A percentile compares a stretch with the other conserved stretches of the same genome.
Evolutionary conservation across 2,329 filamentous ascomycete genomes (phyloP).

Genomic region (Talaromyces sp.): DNA sequence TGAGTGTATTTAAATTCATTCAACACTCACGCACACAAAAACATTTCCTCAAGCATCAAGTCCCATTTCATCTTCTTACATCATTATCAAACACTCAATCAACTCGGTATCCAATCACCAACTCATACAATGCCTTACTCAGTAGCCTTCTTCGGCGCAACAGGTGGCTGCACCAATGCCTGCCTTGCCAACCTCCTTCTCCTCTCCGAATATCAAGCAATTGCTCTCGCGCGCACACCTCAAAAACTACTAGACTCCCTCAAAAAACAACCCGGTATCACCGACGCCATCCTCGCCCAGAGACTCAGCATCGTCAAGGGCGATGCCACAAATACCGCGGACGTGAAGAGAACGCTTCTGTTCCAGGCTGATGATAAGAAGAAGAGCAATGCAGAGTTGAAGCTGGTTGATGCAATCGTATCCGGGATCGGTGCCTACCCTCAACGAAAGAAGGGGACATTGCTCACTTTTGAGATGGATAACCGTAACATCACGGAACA

Average conservation of each 20-base stretch:
- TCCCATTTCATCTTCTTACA: background rate
- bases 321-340: constrained; percentile 41
- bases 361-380: constrained; percentile 20
- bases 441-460: constrained; percentile 21
- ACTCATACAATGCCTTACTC: constrained; percentile 26
- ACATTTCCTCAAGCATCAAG: background rate
- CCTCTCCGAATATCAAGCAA: constrained; percentile 42
- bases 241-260: constrained; percentile 48
- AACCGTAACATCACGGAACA: constrained; percentile 35
- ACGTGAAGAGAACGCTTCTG: constrained; percentile 40
- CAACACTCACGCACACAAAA: background rate
- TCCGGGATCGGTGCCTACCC: constrained; percentile 46
- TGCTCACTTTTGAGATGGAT: constrained; percentile 29
- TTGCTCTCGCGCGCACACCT: constrained; percentile 50
- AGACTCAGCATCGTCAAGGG: constrained; percentile 50
- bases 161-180: constrained; percentile 46
- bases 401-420: constrained; percentile 43
- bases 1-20: background rate
- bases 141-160: constrained; percentile 53
- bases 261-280: constrained; percentile 35
- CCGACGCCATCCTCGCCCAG: constrained; percentile 30
- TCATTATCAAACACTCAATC: background rate
- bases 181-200: constrained; percentile 44
- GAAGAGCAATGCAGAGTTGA: constrained; percentile 1
- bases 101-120: background rate